These are phyloP conservation scores for Crataegus laevigata DNA, from an alignment of 306 rosid species.

Conservation along the genomic window DNA sequence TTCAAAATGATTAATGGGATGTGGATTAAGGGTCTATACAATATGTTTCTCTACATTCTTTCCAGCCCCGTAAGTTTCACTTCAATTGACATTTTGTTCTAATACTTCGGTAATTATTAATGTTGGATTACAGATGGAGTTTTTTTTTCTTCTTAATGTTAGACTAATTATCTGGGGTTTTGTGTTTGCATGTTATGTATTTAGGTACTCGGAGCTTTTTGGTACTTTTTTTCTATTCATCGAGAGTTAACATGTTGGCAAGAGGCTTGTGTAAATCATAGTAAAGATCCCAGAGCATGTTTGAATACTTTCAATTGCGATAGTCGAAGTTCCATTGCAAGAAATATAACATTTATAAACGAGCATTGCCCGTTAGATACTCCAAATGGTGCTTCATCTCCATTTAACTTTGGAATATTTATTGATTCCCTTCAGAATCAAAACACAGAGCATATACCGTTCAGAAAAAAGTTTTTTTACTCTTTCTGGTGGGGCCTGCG, in stretches of 20 bases:
- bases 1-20: too few relatives aligned
- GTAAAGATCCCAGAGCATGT: neutral
- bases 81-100: too few relatives aligned
- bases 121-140: too few relatives aligned
- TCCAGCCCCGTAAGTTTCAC: too few relatives aligned
- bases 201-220: slow-evolving; percentile 24
- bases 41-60: too few relatives aligned
- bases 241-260: slow-evolving; percentile 24
- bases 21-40: too few relatives aligned
- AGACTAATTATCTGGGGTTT: too few relatives aligned
- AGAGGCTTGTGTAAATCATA: neutral
- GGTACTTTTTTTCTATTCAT: slow-evolving; percentile 28
- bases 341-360: neutral
- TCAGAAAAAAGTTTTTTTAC: slow-evolving; percentile 17
- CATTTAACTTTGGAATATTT: slow-evolving; percentile 20
- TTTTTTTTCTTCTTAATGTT: too few relatives aligned
- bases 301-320: neutral
- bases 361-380: neutral
- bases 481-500: slow-evolving; percentile 39
- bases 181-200: too few relatives aligned
- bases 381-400: neutral
- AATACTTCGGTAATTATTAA: too few relatives aligned
- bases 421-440: neutral
- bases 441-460: neutral
- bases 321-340: too few relatives aligned